Evolutionary conservation across 1,284 basidiomycete species (phyloP).

Genomic region (Fistulinella cinereoalba): DNA sequence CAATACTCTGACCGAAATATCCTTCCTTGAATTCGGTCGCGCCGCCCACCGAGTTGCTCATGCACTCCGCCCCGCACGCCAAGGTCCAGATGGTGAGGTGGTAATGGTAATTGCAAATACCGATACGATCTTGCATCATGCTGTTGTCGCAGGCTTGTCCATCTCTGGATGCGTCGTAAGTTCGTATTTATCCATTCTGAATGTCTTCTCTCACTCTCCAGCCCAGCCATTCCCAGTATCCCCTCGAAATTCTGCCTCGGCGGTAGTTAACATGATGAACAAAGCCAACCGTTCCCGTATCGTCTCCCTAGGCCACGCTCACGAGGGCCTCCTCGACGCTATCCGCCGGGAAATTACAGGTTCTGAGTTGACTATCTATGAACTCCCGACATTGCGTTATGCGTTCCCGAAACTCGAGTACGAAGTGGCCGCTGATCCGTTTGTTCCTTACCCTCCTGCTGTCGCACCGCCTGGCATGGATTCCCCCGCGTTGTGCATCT

Average conservation of each 20-base stretch:
- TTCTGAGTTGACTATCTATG: constrained; percentile 15
- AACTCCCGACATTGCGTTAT: constrained; percentile 29
- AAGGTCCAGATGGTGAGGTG: constrained; percentile 28
- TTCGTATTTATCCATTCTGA: neutral
- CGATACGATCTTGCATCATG: constrained; percentile 36
- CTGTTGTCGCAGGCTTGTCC: constrained; percentile 27
- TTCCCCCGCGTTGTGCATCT: constrained; percentile 30
- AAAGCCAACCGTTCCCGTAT: constrained; percentile 32
- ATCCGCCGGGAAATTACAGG: constrained; percentile 14
- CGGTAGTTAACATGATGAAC: constrained; percentile 31
- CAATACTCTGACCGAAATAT: constrained; percentile 13
- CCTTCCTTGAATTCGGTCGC: constrained; percentile 32
- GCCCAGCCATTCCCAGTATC: constrained; percentile 38
- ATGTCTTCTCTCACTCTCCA: neutral
- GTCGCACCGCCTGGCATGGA: constrained; percentile 15
- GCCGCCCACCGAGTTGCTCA: constrained; percentile 35
- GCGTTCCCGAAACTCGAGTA: constrained; percentile 35
- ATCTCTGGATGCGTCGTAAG: constrained; percentile 32
- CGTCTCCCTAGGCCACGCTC: constrained; percentile 27
- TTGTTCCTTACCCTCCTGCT: constrained; percentile 25
- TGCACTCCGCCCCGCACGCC: constrained; percentile 23
- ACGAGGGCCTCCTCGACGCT: constrained; percentile 26
- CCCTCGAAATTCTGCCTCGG: constrained; percentile 32
- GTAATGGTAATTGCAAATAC: constrained; percentile 36
- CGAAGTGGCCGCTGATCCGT: constrained; percentile 26